Conservation (phyloP, 441 rosid species). For the Pelargonium citronellum region DNA sequence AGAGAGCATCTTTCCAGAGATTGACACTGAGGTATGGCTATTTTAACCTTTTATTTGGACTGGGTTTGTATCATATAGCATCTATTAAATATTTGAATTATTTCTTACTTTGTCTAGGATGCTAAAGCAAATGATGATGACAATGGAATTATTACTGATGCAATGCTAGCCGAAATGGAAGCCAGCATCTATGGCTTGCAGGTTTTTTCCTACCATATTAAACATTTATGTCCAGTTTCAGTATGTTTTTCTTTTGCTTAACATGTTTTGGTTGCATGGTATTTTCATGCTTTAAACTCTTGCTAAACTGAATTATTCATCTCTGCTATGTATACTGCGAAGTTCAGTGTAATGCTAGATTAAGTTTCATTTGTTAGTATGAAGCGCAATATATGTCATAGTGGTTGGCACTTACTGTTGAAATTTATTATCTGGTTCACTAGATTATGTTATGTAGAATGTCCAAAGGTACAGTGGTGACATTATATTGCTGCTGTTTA, state of each 20-base stretch:
- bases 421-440: no score
- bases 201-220: slow-evolving; percentile 34
- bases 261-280: not conserved
- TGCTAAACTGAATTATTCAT: slow-evolving; percentile 9
- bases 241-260: not conserved
- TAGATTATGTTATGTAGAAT: no score
- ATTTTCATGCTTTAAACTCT: not conserved
- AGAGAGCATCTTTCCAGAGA: slow-evolving; percentile 25
- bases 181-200: slow-evolving; percentile 77
- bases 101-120: slow-evolving; percentile 33
- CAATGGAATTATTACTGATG: slow-evolving; percentile 36
- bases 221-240: not conserved
- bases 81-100: slow-evolving; percentile 16
- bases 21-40: slow-evolving; percentile 29
- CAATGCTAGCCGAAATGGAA: slow-evolving; percentile 66
- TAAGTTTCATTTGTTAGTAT: no score
- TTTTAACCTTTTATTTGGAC: not conserved
- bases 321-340: not conserved
- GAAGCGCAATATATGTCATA: no score
- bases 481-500: no score
- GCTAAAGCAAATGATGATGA: slow-evolving; percentile 28
- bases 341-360: no score
- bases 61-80: slow-evolving; percentile 5
- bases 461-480: no score
- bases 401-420: no score